Base-by-base conservation (phyloP, 73 alveolate genomes). In the Stentor roeselii region DNA sequence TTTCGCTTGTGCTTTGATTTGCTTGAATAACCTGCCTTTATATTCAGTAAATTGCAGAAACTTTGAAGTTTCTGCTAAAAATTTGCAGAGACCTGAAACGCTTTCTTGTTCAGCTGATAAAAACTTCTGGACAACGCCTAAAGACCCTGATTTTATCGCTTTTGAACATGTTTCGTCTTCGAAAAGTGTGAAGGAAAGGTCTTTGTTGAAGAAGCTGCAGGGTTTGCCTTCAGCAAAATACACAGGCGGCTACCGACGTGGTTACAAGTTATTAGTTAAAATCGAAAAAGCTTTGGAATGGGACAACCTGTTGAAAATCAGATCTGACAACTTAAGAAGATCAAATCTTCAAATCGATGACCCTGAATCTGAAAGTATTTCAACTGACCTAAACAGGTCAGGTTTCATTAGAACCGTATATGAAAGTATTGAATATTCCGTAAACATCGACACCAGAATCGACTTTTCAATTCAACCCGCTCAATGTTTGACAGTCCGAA, bases 271-370 rank as follows among this genome's bases (percentile, higher is more conserved):
- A 4, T 42, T 89, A n/a, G 95, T 86, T 39, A 87, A 86, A 42
- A 41, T 89, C 3, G 95, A 89, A 40, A 89, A 89, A 74, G 90
- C 86, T 41, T 82, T 89, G 38, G 77, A 90, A 1, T 89, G 95
- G 92, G 92, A 86, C 34, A 82, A 86, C 38, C 75, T 89, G 31
- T 60, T 86, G 27, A 87, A 89, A 50, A 59, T 89, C 39, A 89
- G 34, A 67, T 37, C 75, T n/a, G 90, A 82, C 15, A 82, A 85
- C 2, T 89, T 89, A 59, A 41, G 82, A 3, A 75, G 30, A 36
- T 27, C n/a, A 1, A 21, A n/a, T 27, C 41, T 11, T 21, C 15
- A n/a, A 67, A 67, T 0, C 14, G 50, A 67, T 0, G 80, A 67
- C 0, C 42, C 21, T 27, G 80, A 67, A 32, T 30, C 37, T 1